These are phyloP conservation scores for Waltergamsia citrina DNA, from an alignment of 2,329 filamentous ascomycete genomes.

Conservation along the genomic window DNA sequence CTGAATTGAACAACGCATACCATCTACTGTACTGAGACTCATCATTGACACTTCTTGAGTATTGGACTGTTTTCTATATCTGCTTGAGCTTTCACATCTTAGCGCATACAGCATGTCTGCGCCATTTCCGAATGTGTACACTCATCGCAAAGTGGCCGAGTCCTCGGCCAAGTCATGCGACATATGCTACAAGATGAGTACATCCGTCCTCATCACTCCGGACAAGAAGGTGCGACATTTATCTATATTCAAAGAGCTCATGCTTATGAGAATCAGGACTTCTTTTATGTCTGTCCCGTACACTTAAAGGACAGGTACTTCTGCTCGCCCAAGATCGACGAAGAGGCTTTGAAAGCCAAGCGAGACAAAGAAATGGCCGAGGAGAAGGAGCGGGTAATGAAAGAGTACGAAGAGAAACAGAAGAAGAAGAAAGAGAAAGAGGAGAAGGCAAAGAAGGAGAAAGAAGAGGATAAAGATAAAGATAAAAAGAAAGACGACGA, in stretches of 20 bases:
- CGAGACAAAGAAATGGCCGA: conserved; percentile 52
- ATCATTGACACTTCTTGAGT: too few species aligned
- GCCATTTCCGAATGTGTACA: conserved; percentile 66
- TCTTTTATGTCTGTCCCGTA: conserved; percentile 80
- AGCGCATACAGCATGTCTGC: too few species aligned
- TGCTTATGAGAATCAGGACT: conserved; percentile 41
- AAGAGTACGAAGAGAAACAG: conserved; percentile 68
- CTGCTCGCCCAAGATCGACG: conserved; percentile 64
- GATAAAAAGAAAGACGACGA: conserved; percentile 31
- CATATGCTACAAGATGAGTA: conserved; percentile 83
- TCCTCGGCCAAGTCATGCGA: conserved; percentile 76
- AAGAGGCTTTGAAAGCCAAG: conserved; percentile 53
- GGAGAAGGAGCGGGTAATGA: conserved; percentile 56
- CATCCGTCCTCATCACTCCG: conserved; percentile 78
- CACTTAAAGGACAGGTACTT: conserved; percentile 82
- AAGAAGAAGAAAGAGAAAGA: conserved; percentile 61
- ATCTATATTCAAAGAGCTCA: background rate
- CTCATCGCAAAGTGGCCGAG: conserved; percentile 79
- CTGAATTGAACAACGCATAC: too few species aligned
- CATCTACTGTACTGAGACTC: too few species aligned
- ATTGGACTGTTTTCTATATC: too few species aligned
- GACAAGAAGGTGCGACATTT: conserved; percentile 64
- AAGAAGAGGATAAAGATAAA: conserved; percentile 34
- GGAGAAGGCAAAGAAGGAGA: conserved; percentile 37
- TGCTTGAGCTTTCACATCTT: too few species aligned